Percentiles rank a stretch among this genome's conserved stretches.
These are phyloP conservation scores for Panaeolus cyanescens DNA, from an alignment of 768 basidiomycete species.

Conservation along the genomic window DNA sequence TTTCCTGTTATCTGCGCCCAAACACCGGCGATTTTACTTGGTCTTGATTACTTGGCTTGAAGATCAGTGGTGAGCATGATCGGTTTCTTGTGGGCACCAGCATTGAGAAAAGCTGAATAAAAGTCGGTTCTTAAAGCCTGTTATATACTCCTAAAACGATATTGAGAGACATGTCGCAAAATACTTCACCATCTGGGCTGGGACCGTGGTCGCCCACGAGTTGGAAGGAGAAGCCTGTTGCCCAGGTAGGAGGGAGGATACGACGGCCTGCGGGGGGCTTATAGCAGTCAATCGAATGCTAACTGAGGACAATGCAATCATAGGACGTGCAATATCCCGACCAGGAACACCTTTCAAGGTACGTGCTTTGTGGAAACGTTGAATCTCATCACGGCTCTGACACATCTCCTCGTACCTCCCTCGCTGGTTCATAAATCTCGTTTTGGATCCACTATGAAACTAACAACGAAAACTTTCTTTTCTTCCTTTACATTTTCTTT, in stretches of 20 bases:
- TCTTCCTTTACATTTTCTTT: constrained; percentile 2
- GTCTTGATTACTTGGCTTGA: no score
- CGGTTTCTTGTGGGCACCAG: not conserved
- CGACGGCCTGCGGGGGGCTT: not conserved
- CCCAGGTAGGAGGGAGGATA: constrained; percentile 55
- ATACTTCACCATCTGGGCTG: not conserved
- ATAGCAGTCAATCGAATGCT: not conserved
- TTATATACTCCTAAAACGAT: not conserved
- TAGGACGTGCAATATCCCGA: constrained; percentile 78
- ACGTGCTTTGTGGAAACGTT: constrained; percentile 14
- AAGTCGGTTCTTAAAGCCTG: not conserved
- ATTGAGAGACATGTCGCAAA: constrained; percentile 10
- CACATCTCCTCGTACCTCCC: constrained; percentile 4
- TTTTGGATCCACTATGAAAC: not conserved
- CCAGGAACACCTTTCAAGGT: constrained; percentile 59
- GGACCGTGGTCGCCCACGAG: constrained; percentile 69
- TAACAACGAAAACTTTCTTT: not conserved
- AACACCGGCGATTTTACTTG: no score
- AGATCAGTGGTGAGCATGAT: not conserved
- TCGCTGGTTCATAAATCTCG: not conserved
- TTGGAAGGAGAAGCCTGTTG: constrained; percentile 77
- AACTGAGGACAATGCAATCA: not conserved
- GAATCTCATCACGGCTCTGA: not conserved
- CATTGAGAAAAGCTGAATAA: no score
- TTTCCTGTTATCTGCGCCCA: no score